Base-by-base conservation (phyloP, 192 early-diverging fungal species). In the Allomyces arbusculus region DNA sequence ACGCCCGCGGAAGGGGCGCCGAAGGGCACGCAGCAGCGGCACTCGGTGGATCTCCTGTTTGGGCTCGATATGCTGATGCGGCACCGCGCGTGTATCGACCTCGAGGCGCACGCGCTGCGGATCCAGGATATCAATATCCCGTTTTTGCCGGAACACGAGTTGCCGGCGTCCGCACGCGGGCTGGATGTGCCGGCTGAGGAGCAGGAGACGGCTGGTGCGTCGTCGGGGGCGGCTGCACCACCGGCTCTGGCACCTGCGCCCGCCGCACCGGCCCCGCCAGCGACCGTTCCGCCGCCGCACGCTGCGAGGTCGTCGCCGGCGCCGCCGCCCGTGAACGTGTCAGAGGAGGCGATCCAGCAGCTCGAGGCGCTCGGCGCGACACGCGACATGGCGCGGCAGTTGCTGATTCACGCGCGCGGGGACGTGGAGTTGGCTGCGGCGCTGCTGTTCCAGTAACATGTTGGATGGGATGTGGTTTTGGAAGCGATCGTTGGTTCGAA, bases 11-110 rank as follows among this genome's bases (percentile, higher is more conserved):
- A 66, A n/a, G 45, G n/a, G 23, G 14, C 10, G 16, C 62, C 25
- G 64, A 24, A 79, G 76, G 89, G 88, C 11, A 90, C 89, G 43
- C 89, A 88, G 33, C 33, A 40, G 33, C 33, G 33, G 33, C 33
- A 40, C 33, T 40, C 33, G 19, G 84, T 91, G 9, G 91, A 92
- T 64, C 65, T 99, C 40, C 74, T 99, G 33, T 91, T 99, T 74
- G 95, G 94, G 0, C 72, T 99, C 65, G 95, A 99, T 64, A 96
- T 97, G 91, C 79, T 99, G 24, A 91, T 86, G 70, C 80, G 90
- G 11, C 90, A 97, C 68, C 86, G 86, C 78, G 90, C 90, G 24
- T 85, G 85, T 67, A 96, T 97, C 71, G 94, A 99, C 73, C 73
- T 99, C 65, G 78, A 77, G 65, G 88, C 86, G 65, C 85, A 94